These are phyloP conservation scores for Sporothrix euskadiensis DNA, from an alignment of 2,329 filamentous ascomycete genomes.

Conservation along the genomic window DNA sequence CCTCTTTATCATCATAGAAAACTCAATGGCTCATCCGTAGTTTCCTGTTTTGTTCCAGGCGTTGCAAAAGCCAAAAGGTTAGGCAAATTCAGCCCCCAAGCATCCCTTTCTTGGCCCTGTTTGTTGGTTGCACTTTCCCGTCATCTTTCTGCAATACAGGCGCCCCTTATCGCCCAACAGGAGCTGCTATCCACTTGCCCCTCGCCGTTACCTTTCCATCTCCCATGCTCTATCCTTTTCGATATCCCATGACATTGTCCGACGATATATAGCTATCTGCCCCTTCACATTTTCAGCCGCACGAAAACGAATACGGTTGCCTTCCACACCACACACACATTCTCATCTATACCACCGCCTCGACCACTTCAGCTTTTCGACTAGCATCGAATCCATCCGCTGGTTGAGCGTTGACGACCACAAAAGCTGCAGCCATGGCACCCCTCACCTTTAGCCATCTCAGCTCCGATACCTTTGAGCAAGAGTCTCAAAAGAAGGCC, in stretches of 20 bases:
- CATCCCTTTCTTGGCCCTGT: constrained; percentile 1
- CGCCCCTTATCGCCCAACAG: not conserved
- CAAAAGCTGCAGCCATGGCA: constrained; percentile 15
- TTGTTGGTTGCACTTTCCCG: not conserved
- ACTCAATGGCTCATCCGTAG: not conserved
- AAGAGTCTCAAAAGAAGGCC: constrained; percentile 27
- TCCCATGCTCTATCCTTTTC: not conserved
- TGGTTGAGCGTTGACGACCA: not conserved
- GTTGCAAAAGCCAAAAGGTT: not conserved
- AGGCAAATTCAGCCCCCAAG: not conserved
- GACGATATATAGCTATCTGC: not conserved
- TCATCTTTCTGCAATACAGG: not conserved
- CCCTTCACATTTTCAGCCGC: not conserved
- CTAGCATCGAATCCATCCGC: not conserved
- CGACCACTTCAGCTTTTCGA: not conserved
- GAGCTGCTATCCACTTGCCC: not conserved
- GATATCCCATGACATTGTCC: not conserved
- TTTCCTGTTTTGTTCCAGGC: not conserved
- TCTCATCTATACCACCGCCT: not conserved
- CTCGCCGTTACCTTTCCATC: not conserved
- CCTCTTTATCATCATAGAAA: not conserved
- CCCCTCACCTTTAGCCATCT: constrained; percentile 29
- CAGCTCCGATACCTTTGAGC: constrained; percentile 27
- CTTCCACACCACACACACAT: not conserved
- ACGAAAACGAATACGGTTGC: not conserved